These are phyloP conservation scores for Monosporascus sp. DNA, from an alignment of 2,329 filamentous ascomycete genomes.

Conservation along the genomic window DNA sequence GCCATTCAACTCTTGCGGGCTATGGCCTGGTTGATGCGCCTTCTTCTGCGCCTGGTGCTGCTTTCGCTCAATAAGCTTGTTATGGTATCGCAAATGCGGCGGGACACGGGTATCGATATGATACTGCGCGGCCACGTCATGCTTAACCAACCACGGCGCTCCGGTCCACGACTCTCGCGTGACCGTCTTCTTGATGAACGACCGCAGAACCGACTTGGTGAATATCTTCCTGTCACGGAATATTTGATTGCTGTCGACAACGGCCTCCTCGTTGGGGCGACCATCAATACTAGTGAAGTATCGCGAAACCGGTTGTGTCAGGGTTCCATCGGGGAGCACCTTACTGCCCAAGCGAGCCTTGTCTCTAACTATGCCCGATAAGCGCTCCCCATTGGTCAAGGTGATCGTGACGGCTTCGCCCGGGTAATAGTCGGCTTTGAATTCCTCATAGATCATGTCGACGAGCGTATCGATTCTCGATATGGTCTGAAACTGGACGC, in stretches of 20 bases:
- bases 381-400: slow-evolving; percentile 61
- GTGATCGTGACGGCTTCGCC: slow-evolving; percentile 78
- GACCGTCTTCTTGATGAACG: slow-evolving; percentile 94
- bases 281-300: slow-evolving; percentile 77
- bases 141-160: slow-evolving; percentile 94
- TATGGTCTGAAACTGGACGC: slow-evolving; percentile 85
- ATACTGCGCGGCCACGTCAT: slow-evolving; percentile 76
- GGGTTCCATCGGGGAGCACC: slow-evolving; percentile 60
- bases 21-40: slow-evolving; percentile 35
- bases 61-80: slow-evolving; percentile 72
- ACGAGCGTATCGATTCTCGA: slow-evolving; percentile 82
- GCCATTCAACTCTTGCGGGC: slow-evolving; percentile 37
- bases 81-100: slow-evolving; percentile 74
- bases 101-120: slow-evolving; percentile 86
- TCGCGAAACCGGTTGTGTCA: slow-evolving; percentile 67
- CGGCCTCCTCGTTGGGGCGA: slow-evolving; percentile 63
- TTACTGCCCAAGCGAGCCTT: slow-evolving; percentile 72
- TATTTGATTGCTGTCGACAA: slow-evolving; percentile 78
- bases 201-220: slow-evolving; percentile 87
- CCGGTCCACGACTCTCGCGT: slow-evolving; percentile 88
- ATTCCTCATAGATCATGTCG: slow-evolving; percentile 67
- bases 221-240: slow-evolving; percentile 86
- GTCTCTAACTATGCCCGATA: slow-evolving; percentile 74
- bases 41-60: slow-evolving; percentile 64
- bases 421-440: slow-evolving; percentile 86